Base-by-base conservation (phyloP, 2,329 filamentous ascomycete genomes). In the Aspergillus proliferans region DNA sequence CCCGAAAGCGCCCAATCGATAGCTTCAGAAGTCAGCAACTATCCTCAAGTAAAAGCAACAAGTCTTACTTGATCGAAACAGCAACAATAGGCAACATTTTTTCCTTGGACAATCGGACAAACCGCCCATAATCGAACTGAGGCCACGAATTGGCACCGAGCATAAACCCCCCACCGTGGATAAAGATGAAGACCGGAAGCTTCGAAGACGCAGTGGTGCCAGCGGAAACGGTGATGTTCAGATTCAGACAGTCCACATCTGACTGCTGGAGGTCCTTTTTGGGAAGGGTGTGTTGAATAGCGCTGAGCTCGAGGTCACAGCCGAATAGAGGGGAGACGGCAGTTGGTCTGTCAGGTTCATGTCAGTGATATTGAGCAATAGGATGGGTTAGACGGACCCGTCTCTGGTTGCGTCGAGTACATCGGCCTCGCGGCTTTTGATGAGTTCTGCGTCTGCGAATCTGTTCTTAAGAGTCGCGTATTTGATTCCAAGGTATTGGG, bases 111-210 rank as follows among this genome's bases (percentile, higher is more conserved):
- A 76, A 54, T 51, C 70, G 69, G 3, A 79, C 75, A 4, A 81
- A 52, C 1, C 69, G 60, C 4, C 62, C 62, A 18, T 73, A 61
- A 51, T 80, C 73, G 53, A 76, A 78, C 34, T 80, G 75, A 1
- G 77, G 78, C 68, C 76, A 81, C 40, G 71, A 77, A 39, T 72
- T 76, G 3, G 75, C 75, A 2, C 77, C 78, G 2, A 74, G 67
- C 2, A 64, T 61, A 44, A 77, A 74, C 0, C 74, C 78, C 9
- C 78, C 77, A 0, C 78, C 78, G 50, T 81, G 77, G 4, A 81
- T 70, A 52, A 78, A 79, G 1, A 77, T 68, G 36, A 79, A 67
- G 0, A 80, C 76, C 0, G 78, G 78, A 2, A 80, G 62, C 5
- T 68, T 70, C 10, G 62, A 59, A 4, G 56, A 47, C 0, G 30